Evolutionary conservation across 805 yeast species (phyloP), one percentile per base, ranked within the genome.

Genomic region (Cyberlindnera misumaiensis): DNA sequence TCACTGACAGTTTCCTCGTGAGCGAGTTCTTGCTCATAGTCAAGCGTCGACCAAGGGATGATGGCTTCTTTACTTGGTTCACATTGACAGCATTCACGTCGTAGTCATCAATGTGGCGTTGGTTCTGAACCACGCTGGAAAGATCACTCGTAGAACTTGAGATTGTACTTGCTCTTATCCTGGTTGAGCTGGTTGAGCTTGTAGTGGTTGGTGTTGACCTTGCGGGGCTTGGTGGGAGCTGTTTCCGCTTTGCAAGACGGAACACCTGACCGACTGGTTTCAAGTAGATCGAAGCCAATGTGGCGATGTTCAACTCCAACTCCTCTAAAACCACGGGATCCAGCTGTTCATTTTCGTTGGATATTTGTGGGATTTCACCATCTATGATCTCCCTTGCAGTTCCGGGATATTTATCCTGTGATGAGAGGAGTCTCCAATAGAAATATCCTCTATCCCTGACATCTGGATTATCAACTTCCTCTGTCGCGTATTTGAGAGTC

Each of bases 201-300:
- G 47, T 34, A 5, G 41, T 36, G 45, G n/a, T 13, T 5, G 29
- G 35, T 12, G 20, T 49, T n/a, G 42, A 57, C 45, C 73, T 54
- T 1, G 75, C 78, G 0, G 76, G 72, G 30, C 83, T 77, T 7
- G 55, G 47, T 0, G 74, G 65, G 28, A 85, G 59, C 15, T 48
- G 46, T 44, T 67, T 79, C 2, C 70, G 60, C 44, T 73, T 80
- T 3, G 83, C 69, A 26, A 73, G 57, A 30, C 95, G 65, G 66
- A 88, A 88, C 2, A 88, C 87, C 49, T 75, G 83, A n/a, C 73
- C 72, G 8, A 85, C 81, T 0, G 96, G 95, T 48, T 87, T 83
- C 50, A 89, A 63, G 53, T 88, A 90, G 11, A 89, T 76, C 0
- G 95, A 80, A 0, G 94, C 89, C 38, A 90, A 62, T 0, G 88